These are phyloP conservation scores for Zangia roseola DNA, from an alignment of 768 basidiomycete species.

Conservation along the genomic window DNA sequence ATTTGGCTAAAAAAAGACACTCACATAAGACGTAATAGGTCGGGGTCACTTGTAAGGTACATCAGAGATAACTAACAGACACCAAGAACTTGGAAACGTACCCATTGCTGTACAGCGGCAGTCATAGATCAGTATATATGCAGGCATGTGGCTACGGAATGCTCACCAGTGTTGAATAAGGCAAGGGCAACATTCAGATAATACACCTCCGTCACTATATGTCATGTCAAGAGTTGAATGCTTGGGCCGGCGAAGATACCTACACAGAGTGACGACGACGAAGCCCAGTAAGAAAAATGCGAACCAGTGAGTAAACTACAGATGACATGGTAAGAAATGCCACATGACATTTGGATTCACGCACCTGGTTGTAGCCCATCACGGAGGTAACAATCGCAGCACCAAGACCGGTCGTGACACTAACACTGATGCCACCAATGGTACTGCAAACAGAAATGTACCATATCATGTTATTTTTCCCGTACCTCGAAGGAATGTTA, in stretches of 20 bases:
- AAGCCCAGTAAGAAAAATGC: slow-evolving; percentile 86
- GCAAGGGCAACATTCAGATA: slow-evolving; percentile 96
- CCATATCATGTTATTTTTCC: slow-evolving; percentile 93
- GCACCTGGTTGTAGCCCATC: slow-evolving; percentile 74
- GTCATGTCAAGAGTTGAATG: slow-evolving; percentile 6
- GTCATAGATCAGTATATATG: slow-evolving; percentile 1
- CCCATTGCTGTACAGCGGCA: slow-evolving; percentile 55
- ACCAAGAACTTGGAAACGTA: slow-evolving; percentile 31
- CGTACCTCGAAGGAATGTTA: slow-evolving; percentile 52
- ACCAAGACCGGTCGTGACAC: slow-evolving; percentile 92
- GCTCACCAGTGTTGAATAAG: slow-evolving; percentile 84
- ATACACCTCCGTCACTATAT: slow-evolving; percentile 86
- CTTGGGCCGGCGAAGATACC: slow-evolving; percentile 29
- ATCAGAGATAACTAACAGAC: slow-evolving; percentile 12
- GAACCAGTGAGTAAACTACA: slow-evolving; percentile 88
- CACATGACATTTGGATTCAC: slow-evolving; percentile 15
- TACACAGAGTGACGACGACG: slow-evolving; percentile 77
- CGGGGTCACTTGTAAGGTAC: slow-evolving; percentile 60
- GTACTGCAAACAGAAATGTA: slow-evolving; percentile 93
- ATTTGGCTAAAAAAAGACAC: slow-evolving; percentile 25
- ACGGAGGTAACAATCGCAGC: slow-evolving; percentile 82
- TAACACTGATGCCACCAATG: slow-evolving; percentile 94
- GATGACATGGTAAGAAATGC: background rate
- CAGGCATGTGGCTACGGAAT: background rate
- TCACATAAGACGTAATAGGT: slow-evolving; percentile 85